These are phyloP conservation scores for Colletotrichum tofieldiae DNA, from an alignment of 2,329 filamentous ascomycete genomes.

Conservation along the genomic window DNA sequence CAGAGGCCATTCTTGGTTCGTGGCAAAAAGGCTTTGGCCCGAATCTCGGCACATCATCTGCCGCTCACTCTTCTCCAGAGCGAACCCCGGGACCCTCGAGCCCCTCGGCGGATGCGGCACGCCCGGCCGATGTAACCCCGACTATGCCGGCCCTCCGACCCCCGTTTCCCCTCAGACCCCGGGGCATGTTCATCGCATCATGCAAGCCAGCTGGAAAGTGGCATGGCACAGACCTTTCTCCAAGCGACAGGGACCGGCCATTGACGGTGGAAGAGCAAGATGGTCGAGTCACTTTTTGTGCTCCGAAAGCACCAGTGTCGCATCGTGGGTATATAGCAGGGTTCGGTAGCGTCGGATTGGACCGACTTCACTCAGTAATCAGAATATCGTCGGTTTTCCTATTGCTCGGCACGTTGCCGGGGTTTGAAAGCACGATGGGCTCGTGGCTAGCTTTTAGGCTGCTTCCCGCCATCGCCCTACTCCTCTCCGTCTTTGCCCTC, in stretches of 20 bases:
- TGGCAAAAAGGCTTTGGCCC: too few species aligned
- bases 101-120: background rate
- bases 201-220: background rate
- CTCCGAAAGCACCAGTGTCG: too few species aligned
- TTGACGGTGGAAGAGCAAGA: too few species aligned
- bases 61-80: background rate
- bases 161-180: background rate
- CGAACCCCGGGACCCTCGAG: background rate
- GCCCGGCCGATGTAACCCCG: background rate
- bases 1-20: too few species aligned
- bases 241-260: too few species aligned
- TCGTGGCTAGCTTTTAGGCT: background rate
- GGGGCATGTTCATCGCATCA: background rate
- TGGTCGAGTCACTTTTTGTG: too few species aligned
- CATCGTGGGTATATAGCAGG: too few species aligned
- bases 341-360: too few species aligned
- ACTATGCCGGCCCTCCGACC: background rate
- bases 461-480: background rate
- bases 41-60: background rate
- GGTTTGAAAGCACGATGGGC: background rate
- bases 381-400: too few species aligned
- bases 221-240: too few species aligned
- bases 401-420: too few species aligned
- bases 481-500: background rate
- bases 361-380: too few species aligned